These are phyloP conservation scores for Colletotrichum navitas DNA, from an alignment of 2,329 filamentous ascomycete genomes.

Conservation along the genomic window DNA sequence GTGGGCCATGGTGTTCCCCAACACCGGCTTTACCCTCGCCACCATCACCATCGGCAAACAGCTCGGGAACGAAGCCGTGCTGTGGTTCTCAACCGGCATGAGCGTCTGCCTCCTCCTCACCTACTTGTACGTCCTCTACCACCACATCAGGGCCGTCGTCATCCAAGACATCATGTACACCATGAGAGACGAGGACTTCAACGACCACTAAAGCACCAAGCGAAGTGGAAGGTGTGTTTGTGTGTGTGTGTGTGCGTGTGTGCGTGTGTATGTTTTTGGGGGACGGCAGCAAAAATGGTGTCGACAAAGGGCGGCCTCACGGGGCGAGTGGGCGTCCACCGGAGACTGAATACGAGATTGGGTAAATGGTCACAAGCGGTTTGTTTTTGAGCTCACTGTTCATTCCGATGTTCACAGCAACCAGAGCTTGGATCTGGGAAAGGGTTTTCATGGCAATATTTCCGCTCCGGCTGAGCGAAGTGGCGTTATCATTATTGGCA, in stretches of 20 bases:
- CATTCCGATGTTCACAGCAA: conserved; percentile 37
- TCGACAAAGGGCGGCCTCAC: background rate
- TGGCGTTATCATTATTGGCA: conserved; percentile 17
- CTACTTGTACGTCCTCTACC: conserved; percentile 59
- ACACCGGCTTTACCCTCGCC: conserved; percentile 69
- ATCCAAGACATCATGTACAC: conserved; percentile 69
- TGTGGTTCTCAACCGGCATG: conserved; percentile 64
- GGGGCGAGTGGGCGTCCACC: background rate
- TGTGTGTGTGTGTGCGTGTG: no score
- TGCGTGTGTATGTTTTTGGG: no score
- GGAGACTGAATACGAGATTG: background rate
- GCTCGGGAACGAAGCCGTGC: conserved; percentile 58
- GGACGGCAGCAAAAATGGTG: background rate
- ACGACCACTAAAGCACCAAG: conserved; percentile 26
- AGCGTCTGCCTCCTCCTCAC: conserved; percentile 58
- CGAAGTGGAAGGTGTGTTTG: background rate
- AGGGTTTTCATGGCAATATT: conserved; percentile 19
- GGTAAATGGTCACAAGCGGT: conserved; percentile 1
- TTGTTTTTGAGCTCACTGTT: conserved; percentile 28
- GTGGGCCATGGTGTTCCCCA: conserved; percentile 75
- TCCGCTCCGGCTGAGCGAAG: conserved; percentile 27
- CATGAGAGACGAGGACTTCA: conserved; percentile 63
- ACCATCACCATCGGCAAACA: conserved; percentile 67
- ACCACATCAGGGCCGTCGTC: conserved; percentile 61
- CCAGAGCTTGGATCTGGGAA: conserved; percentile 18